Percentiles rank a stretch among this genome's conserved stretches.
Evolutionary conservation across 495 filamentous ascomycete species (phyloP).

Genomic region (Talaromyces thailandensis): DNA sequence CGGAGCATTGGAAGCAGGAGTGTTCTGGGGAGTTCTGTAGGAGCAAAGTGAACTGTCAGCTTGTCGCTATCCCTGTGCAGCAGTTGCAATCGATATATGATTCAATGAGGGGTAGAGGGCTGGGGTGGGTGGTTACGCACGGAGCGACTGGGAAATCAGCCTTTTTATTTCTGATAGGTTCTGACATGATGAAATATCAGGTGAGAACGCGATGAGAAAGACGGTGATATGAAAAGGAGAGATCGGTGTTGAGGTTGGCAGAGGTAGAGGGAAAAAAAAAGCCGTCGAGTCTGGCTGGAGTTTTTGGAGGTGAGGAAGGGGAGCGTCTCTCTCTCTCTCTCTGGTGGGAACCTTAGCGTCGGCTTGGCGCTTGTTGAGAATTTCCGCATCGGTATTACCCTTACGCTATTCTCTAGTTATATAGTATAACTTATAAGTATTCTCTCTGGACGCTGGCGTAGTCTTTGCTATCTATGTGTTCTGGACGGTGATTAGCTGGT

Average conservation of each 20-base stretch:
- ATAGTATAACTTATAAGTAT: too few species aligned
- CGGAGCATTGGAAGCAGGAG: constrained; percentile 85
- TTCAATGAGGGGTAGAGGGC: constrained; percentile 6
- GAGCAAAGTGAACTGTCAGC: constrained; percentile 8
- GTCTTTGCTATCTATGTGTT: too few species aligned
- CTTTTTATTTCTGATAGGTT: constrained; percentile 87
- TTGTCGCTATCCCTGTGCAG: background rate
- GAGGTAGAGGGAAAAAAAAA: constrained; percentile 18
- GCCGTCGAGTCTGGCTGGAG: constrained; percentile 21
- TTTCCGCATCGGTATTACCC: constrained; percentile 4
- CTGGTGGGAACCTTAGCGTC: constrained; percentile 42
- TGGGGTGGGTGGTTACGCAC: constrained; percentile 44
- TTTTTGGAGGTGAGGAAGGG: constrained; percentile 37
- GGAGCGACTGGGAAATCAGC: constrained; percentile 71
- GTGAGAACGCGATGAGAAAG: constrained; percentile 2
- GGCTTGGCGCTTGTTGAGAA: constrained; percentile 41
- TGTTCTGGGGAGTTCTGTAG: constrained; percentile 87
- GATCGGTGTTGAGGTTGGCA: constrained; percentile 3
- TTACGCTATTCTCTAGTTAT: background rate
- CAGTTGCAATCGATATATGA: background rate
- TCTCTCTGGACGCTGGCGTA: too few species aligned
- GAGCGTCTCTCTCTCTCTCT: too few species aligned
- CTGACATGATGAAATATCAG: constrained; percentile 59
- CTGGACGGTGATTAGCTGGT: background rate
- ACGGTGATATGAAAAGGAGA: background rate